These are phyloP conservation scores for Pugionium dolabratum DNA, from an alignment of 345 rosid species.

Conservation along the genomic window DNA sequence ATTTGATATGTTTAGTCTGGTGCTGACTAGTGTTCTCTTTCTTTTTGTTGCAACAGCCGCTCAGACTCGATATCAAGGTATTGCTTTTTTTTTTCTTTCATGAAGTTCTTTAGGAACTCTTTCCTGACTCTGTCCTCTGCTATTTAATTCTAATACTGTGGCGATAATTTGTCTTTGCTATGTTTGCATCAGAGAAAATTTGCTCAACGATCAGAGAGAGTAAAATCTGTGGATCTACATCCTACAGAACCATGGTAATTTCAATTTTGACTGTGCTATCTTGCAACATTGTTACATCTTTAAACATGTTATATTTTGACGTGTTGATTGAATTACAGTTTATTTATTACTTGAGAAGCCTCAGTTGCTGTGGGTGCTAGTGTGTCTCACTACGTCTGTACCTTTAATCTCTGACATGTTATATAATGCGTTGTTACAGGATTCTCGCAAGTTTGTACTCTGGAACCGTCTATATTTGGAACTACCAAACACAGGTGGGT, in stretches of 20 bases:
- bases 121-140: not conserved
- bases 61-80: slow-evolving; percentile 55
- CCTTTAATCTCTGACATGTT: slow-evolving; percentile 2
- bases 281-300: not conserved
- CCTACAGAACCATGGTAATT: slow-evolving; percentile 74
- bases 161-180: slow-evolving; percentile 15
- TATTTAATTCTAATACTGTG: slow-evolving; percentile 10
- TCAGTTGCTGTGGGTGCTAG: not conserved
- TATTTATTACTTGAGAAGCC: not conserved
- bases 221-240: slow-evolving; percentile 70
- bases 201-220: slow-evolving; percentile 62
- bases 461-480: slow-evolving; percentile 73
- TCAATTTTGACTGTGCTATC: not conserved
- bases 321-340: not conserved
- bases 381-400: not conserved
- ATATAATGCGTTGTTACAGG: slow-evolving; percentile 47
- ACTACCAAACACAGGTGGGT: slow-evolving; percentile 87
- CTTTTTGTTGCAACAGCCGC: slow-evolving; percentile 45
- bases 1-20: slow-evolving; percentile 15
- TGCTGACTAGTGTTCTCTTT: slow-evolving; percentile 30
- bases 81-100: not conserved
- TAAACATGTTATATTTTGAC: not conserved
- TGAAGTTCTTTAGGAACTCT: not conserved
- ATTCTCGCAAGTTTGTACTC: slow-evolving; percentile 66
- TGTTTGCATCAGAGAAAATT: slow-evolving; percentile 55